Evolutionary conservation across 2,329 filamentous ascomycete species (phyloP), one percentile per base, ranked within the genome.

Genomic region (Coleophoma crateriformis): DNA sequence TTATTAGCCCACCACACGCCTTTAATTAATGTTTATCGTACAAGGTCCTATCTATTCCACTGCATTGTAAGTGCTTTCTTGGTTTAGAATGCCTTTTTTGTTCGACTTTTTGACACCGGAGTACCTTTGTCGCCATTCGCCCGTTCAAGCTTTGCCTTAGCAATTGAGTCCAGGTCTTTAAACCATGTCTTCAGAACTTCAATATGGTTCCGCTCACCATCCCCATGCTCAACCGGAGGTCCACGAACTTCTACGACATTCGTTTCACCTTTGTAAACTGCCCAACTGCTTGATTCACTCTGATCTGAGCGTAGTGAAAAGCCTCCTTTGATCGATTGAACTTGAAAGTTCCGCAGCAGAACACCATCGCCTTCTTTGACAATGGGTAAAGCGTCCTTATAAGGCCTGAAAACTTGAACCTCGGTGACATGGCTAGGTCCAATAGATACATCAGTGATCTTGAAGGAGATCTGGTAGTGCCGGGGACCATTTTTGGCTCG

Each of bases 221-320:
- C 67, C 27, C 69, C 69, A 52, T 77, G 71, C 64, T 85, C 81
- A 17, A 85, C 73, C 0, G 80, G 80, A 47, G 79, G 77, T 0
- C 81, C 81, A 52, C 73, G 76, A 47, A 84, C 75, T 65, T 84
- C 60, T 8, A 56, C 76, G 39, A 76, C 68, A 33, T 67, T 64
- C 37, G 67, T 58, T 12, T 49, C 51, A 20, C 55, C 56, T 56
- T 82, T 78, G 54, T 81, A 84, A 3, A 85, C 78, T 2, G 78
- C 81, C 78, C 82, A 85, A 48, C 77, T 76, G 14, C 79, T 83
- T 33, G 67, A 69, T 41, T 78, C 76, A n/a, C 69, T 72, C n/a
- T 72, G 73, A 11, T 60, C 59, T 12, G 61, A 63, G 44, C 73
- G 68, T 45, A 84, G 65, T 0, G 78, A 80, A 53, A 79, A 82